A percentile compares a stretch with the other conserved stretches of the same genome.
Evolutionary conservation across 2,329 filamentous ascomycete species (phyloP).

Genomic region (Trichoderma brevicompactum): DNA sequence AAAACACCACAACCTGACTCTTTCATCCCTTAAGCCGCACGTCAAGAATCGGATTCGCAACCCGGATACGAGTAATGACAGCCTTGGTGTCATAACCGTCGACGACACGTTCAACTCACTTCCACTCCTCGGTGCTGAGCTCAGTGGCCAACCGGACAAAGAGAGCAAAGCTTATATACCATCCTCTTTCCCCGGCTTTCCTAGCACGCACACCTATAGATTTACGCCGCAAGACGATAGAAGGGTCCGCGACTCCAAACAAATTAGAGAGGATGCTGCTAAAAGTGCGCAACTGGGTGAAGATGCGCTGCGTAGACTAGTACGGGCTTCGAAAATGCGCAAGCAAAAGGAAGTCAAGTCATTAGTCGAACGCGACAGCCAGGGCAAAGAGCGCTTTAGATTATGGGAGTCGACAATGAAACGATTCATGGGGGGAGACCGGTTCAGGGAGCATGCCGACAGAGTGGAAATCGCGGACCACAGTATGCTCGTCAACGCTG

Average conservation of each 20-base stretch:
- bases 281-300: constrained; percentile 65
- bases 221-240: constrained; percentile 59
- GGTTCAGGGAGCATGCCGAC: constrained; percentile 41
- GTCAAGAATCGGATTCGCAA: constrained; percentile 56
- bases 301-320: constrained; percentile 62
- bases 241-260: constrained; percentile 56
- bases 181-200: constrained; percentile 62
- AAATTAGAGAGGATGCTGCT: constrained; percentile 63
- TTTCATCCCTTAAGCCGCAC: constrained; percentile 59
- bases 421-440: constrained; percentile 51
- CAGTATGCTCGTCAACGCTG: constrained; percentile 67
- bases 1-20: constrained; percentile 55
- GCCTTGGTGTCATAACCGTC: constrained; percentile 45
- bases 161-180: constrained; percentile 61
- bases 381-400: constrained; percentile 59
- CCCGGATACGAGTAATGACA: constrained; percentile 45
- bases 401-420: constrained; percentile 67
- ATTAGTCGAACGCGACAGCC: constrained; percentile 56
- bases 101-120: constrained; percentile 48
- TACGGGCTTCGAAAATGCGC: constrained; percentile 65
- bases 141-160: constrained; percentile 64
- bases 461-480: constrained; percentile 62
- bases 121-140: constrained; percentile 56
- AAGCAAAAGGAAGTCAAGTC: constrained; percentile 67
- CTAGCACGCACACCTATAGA: constrained; percentile 67